Base-by-base conservation (phyloP, 1,139 yeast species). In the Candida sp. region DNA sequence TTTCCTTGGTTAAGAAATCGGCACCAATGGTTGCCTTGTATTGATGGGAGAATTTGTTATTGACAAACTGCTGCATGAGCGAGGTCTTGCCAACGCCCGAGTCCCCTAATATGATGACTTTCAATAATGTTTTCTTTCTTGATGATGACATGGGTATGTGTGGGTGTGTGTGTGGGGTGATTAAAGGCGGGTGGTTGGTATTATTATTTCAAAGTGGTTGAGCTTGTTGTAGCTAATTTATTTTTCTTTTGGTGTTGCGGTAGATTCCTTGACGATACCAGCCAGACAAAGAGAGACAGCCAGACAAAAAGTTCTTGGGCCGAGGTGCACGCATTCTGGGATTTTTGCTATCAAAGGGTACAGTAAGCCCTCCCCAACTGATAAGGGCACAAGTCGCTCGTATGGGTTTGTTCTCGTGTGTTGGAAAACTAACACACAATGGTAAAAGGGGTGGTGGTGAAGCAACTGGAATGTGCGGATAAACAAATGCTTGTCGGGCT, bases 11-110 rank as follows among this genome's bases (percentile, higher is more conserved):
- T 57, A 93, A 78, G 66, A 94, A 94, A 69, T 94, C 99, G 3
- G 98, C 99, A 6, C 99, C 99, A 59, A 94, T 94, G 23, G 99
- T 94, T 30, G 99, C 98, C 68, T 94, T 94, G 72, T 94, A 94
- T 68, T 94, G 98, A 59, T 93, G 96, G 46, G 94, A 86, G 72
- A 94, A 94, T 77, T 93, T 94, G 66, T 90, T 92, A 72, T 92
- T 92, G 59, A 94, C 98, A 72, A 92, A 94, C 68, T 94, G 97
- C 69, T 93, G 97, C 86, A 94, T 93, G 62, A 94, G 77, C 4
- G 98, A 92, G 27, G 99, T 94, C 77, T 94, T 94, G 27, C 99
- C 99, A 48, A 94, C 99, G 48, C 98, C 99, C 4, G 97, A 90
- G 69, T 94, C 99, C 42, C 99, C 99, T 53, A 94, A 80, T 52